A percentile compares a stretch with the other conserved stretches of the same genome.
Evolutionary conservation across 2,329 filamentous ascomycete species (phyloP).

Genomic region (Claviceps fusiformis): DNA sequence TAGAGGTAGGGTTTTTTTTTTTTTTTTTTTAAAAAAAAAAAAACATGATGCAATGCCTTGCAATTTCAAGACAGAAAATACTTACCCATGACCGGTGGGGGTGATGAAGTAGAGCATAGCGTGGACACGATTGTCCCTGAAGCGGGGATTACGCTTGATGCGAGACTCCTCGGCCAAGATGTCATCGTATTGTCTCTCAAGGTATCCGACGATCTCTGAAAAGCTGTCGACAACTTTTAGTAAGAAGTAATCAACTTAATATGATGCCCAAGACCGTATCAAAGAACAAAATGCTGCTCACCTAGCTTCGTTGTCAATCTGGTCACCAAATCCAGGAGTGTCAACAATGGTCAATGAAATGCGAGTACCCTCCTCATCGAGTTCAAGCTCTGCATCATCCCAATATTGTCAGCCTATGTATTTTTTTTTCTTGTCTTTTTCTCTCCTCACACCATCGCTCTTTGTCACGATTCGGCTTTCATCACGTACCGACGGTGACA

Average conservation of each 20-base stretch:
- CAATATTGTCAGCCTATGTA: constrained; percentile 1
- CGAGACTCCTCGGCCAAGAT: constrained; percentile 98
- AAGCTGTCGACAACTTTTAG: constrained; percentile 46
- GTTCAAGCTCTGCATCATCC: constrained; percentile 59
- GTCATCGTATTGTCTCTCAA: constrained; percentile 98
- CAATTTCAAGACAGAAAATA: not conserved
- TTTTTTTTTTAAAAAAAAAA: no score
- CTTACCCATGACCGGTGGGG: constrained; percentile 85
- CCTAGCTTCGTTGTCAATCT: constrained; percentile 98
- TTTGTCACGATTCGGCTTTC: not conserved
- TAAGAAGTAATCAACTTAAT: not conserved
- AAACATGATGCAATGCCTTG: not conserved
- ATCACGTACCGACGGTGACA: constrained; percentile 70
- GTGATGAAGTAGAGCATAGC: constrained; percentile 99
- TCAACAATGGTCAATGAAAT: constrained; percentile 98
- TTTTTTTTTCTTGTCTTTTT: no score
- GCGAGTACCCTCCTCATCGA: constrained; percentile 96
- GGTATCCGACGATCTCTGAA: constrained; percentile 92
- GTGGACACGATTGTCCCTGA: constrained; percentile 97
- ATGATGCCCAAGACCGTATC: not conserved
- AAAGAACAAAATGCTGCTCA: constrained; percentile 25
- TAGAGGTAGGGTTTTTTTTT: not conserved
- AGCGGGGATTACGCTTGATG: constrained; percentile 99
- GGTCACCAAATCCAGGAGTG: constrained; percentile 94
- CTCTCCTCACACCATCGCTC: not conserved